phyloP scores from a whole-genome alignment of 129 eudicot genomes.

The Oenanthe sinensis region DNA sequence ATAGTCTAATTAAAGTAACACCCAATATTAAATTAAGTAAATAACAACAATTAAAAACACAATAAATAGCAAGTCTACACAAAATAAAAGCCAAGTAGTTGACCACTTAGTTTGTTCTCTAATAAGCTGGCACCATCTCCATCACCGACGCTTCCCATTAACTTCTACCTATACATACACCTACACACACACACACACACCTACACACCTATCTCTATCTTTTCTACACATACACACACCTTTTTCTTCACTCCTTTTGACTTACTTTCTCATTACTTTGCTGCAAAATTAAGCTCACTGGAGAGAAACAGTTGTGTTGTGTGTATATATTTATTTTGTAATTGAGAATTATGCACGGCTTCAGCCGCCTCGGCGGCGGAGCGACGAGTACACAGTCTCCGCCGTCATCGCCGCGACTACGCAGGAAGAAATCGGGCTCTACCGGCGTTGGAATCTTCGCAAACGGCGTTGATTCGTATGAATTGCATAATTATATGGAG shows the following conservation, averaged over 20 bases:
- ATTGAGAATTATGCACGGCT: conserved; percentile 63
- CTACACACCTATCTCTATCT: neutral
- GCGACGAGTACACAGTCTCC: conserved; percentile 54
- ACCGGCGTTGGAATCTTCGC: conserved; percentile 23
- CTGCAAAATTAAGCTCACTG: neutral
- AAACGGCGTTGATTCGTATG: conserved; percentile 28
- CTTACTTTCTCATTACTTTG: neutral
- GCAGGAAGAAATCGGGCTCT: conserved; percentile 33
- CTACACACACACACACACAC: neutral
- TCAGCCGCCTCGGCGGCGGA: conserved; percentile 58
- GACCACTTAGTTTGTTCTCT: too few relatives aligned
- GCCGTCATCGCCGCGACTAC: conserved; percentile 73
- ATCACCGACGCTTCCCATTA: neutral
- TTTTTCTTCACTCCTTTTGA: neutral
- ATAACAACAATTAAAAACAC: too few relatives aligned
- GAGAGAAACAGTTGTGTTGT: neutral
- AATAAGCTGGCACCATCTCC: neutral
- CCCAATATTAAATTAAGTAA: too few relatives aligned
- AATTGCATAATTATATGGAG: conserved; percentile 51
- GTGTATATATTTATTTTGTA: neutral
- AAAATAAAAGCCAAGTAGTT: too few relatives aligned
- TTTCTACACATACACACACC: neutral
- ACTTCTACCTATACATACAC: neutral
- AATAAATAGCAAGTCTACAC: too few relatives aligned
- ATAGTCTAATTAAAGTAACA: too few relatives aligned